These are phyloP conservation scores for Trichoderma polysporum DNA, from an alignment of 2,329 filamentous ascomycete genomes.

Conservation along the genomic window DNA sequence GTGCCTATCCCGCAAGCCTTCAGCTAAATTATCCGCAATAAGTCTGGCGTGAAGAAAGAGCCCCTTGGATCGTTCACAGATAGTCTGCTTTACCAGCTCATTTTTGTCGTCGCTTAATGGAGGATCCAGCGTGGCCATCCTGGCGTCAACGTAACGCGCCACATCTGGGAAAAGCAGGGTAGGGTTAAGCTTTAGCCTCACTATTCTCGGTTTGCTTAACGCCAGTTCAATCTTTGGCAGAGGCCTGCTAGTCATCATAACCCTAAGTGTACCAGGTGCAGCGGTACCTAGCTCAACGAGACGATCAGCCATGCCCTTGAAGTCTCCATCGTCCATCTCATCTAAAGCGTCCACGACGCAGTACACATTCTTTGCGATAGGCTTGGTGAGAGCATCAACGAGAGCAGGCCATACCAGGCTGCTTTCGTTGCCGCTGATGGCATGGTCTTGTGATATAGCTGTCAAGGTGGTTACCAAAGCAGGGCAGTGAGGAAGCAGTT, in stretches of 20 bases:
- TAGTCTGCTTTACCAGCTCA: background rate
- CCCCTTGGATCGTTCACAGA: background rate
- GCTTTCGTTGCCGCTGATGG: background rate
- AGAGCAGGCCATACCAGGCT: background rate
- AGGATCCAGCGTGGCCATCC: background rate
- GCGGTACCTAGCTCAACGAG: background rate
- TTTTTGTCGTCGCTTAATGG: background rate
- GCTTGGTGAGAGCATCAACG: background rate
- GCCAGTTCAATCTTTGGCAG: background rate
- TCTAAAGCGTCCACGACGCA: background rate
- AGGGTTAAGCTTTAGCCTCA: background rate
- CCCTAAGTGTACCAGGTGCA: background rate
- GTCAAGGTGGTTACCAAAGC: background rate
- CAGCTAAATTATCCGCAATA: background rate
- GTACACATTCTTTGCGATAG: background rate
- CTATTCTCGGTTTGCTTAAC: background rate
- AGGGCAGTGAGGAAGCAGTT: background rate
- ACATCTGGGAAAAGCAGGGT: background rate
- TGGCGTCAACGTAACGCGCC: background rate
- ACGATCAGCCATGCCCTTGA: background rate
- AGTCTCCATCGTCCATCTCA: slow-evolving; percentile 3
- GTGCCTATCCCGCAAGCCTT: background rate
- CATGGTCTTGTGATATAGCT: background rate
- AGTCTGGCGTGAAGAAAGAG: slow-evolving; percentile 2
- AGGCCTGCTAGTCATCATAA: background rate